A percentile compares a stretch with the other conserved stretches of the same genome.
Conservation (phyloP, 148 eudicot genomes). For the Linanthus parryae region DNA sequence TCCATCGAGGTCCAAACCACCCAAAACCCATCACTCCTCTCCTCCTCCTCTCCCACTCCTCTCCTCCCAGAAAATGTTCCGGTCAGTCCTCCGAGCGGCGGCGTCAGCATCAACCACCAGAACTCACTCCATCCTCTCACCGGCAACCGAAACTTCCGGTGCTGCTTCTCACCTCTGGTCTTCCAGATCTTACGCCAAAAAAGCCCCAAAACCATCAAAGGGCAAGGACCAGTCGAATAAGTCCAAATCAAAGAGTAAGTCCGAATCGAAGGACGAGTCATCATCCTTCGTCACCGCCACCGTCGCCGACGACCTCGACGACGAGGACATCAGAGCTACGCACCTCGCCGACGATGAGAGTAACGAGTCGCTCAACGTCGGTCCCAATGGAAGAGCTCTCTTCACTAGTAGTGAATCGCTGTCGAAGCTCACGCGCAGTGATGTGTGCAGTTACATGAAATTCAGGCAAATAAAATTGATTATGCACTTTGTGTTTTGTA, state of each 20-base stretch:
- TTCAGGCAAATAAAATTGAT: constrained; percentile 46
- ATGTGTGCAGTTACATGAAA: constrained; percentile 53
- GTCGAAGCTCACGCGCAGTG: constrained; percentile 43
- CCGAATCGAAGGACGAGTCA: background rate
- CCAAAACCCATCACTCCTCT: too few species aligned
- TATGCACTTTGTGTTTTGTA: background rate
- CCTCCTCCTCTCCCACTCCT: too few species aligned
- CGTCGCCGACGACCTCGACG: constrained; percentile 21
- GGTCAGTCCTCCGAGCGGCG: constrained; percentile 42
- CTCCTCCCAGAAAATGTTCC: constrained; percentile 50
- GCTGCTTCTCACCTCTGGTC: constrained; percentile 7
- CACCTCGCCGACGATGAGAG: constrained; percentile 57
- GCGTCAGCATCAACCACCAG: constrained; percentile 16
- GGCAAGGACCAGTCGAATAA: constrained; percentile 26
- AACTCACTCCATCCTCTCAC: background rate
- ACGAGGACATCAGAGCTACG: constrained; percentile 29
- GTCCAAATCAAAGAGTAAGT: constrained; percentile 18
- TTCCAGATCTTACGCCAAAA: constrained; percentile 29
- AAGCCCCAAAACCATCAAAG: too few species aligned
- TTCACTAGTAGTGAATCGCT: constrained; percentile 47
- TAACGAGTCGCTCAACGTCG: constrained; percentile 70
- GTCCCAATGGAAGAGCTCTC: constrained; percentile 63
- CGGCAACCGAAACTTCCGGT: background rate
- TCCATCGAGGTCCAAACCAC: too few species aligned
- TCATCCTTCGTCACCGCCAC: constrained; percentile 15